These are phyloP conservation scores for Mycena latifolia DNA, from an alignment of 768 basidiomycete species.

Conservation along the genomic window DNA sequence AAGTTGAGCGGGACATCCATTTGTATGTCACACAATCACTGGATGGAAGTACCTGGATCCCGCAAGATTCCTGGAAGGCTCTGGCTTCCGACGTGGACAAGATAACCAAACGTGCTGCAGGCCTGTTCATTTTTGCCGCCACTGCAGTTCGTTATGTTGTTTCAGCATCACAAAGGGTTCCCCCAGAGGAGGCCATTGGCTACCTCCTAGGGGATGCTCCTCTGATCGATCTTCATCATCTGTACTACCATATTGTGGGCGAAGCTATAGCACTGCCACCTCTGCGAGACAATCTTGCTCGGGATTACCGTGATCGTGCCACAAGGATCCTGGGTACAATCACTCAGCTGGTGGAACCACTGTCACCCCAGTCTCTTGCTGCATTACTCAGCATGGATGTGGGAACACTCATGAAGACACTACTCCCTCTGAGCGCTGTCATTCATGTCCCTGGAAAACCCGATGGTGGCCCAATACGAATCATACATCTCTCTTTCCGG, in stretches of 20 bases:
- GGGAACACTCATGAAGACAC: neutral
- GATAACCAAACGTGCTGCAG: neutral
- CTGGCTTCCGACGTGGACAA: neutral
- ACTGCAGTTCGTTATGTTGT: neutral
- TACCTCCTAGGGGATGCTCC: neutral
- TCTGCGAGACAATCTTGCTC: neutral
- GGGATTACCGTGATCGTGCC: neutral
- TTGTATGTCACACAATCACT: neutral
- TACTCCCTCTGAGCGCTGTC: no score
- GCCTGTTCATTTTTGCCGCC: conserved; percentile 7
- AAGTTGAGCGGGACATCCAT: neutral
- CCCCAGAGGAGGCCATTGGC: neutral
- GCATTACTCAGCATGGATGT: neutral
- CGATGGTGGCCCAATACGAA: neutral
- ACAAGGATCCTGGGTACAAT: neutral
- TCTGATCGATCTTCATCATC: neutral
- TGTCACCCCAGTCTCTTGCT: neutral
- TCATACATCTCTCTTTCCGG: conserved; percentile 13
- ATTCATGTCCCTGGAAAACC: neutral
- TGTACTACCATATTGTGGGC: neutral
- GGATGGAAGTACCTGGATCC: conserved; percentile 3
- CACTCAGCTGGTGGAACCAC: neutral
- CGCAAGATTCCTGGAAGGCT: neutral
- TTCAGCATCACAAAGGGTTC: neutral
- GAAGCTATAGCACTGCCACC: neutral